phyloP scores from a whole-genome alignment of 2,329 filamentous ascomycete species.

The Colletotrichum spinosum region DNA sequence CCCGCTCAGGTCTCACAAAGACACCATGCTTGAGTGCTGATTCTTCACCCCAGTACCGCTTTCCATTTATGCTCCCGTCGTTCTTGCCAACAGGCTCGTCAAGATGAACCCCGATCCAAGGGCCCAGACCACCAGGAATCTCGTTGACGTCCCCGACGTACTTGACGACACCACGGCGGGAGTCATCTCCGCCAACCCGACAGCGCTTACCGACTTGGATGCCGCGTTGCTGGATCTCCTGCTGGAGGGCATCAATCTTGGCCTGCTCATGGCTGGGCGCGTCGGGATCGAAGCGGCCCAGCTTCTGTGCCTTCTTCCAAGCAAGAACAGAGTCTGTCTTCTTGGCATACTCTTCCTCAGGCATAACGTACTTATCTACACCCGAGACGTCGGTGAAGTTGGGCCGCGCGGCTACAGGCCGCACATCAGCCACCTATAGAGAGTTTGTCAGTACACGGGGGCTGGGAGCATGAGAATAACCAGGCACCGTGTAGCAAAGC shows the following conservation, averaged over 20 bases:
- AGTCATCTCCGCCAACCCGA: slow-evolving; percentile 75
- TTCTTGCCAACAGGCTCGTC: slow-evolving; percentile 88
- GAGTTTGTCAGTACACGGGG: not conserved
- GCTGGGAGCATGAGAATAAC: not conserved
- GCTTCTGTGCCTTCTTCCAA: slow-evolving; percentile 94
- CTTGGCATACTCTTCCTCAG: slow-evolving; percentile 85
- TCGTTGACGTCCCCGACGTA: slow-evolving; percentile 81
- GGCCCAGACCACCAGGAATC: slow-evolving; percentile 72
- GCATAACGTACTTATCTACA: slow-evolving; percentile 92
- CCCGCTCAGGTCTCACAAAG: slow-evolving; percentile 81
- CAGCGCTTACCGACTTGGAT: slow-evolving; percentile 73
- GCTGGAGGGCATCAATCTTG: slow-evolving; percentile 74
- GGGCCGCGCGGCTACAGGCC: slow-evolving; percentile 78
- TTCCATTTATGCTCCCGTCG: slow-evolving; percentile 76
- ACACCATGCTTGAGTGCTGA: slow-evolving; percentile 78
- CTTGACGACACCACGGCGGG: slow-evolving; percentile 74
- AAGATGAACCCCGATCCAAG: slow-evolving; percentile 80
- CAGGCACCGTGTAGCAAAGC: slow-evolving; percentile 10
- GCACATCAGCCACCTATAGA: slow-evolving; percentile 79
- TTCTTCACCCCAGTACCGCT: slow-evolving; percentile 76
- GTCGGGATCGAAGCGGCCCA: slow-evolving; percentile 94
- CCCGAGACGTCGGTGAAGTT: slow-evolving; percentile 85
- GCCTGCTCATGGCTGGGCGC: slow-evolving; percentile 80
- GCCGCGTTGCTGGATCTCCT: slow-evolving; percentile 77
- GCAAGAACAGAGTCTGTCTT: slow-evolving; percentile 90